Evolutionary conservation across 1,284 basidiomycete species (phyloP), one percentile per base, ranked within the genome.

Genomic region (Schizophyllum commune): DNA sequence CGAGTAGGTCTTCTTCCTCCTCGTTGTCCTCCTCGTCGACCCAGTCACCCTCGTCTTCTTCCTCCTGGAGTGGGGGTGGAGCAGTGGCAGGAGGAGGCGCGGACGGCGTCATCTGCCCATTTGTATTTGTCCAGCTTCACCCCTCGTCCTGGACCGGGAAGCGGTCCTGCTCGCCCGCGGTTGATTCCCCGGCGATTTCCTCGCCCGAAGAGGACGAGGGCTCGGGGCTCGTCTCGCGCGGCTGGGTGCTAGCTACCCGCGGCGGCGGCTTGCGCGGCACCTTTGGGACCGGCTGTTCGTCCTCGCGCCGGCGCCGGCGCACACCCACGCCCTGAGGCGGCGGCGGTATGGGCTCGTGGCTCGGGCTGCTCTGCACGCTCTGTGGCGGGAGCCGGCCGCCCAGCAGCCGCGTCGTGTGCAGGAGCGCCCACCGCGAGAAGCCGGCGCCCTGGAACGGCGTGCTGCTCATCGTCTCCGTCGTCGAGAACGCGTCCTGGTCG

Each of bases 211-310:
- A 79, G 17, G 52, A 22, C 52, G 83, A 85, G 33, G 81, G 79
- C 72, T 90, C 89, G 0, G 87, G 89, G 66, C 84, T 90, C n/a
- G 88, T 91, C 65, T 91, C 89, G 57, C 88, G 75, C 7, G 89
- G 88, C 68, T 91, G 88, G 0, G 89, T 91, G 66, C 88, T 91
- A 65, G 83, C 68, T n/a, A n/a, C n/a, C n/a, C n/a, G n/a, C n/a
- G n/a, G n/a, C n/a, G n/a, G n/a, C n/a, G n/a, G n/a, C n/a, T 83
- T 83, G 58, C 81, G 71, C 53, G 67, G 65, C 52, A 65, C 47
- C 61, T 70, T 68, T 13, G 34, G 34, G 59, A 71, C 69, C 63
- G 68, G 68, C 56, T 65, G 60, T 65, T 67, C 57, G 54, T 68
- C 52, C 57, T 60, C 62, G 62, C 65, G 34, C n/a, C n/a, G n/a